Conservation (phyloP, 345 rosid genomes). For the Balakata baccata region DNA sequence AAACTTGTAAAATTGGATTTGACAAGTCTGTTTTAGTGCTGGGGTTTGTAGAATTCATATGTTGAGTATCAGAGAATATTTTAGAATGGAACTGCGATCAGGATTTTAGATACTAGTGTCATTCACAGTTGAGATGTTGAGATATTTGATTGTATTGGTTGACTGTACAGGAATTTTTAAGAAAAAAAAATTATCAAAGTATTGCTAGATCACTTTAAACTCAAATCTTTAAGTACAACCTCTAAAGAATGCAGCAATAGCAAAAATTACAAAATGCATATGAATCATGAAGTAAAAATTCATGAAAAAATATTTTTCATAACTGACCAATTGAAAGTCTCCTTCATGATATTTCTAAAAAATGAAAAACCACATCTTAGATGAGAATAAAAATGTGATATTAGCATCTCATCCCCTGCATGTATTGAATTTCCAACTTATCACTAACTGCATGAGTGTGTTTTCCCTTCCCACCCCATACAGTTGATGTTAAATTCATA, state of each 20-base stretch:
- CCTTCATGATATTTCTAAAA: background rate
- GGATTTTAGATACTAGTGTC: background rate
- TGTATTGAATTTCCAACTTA: no score
- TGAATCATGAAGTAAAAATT: background rate
- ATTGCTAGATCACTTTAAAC: background rate
- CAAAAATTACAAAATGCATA: background rate
- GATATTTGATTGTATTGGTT: background rate
- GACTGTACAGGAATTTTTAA: background rate
- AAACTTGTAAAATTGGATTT: background rate
- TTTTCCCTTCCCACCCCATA: background rate
- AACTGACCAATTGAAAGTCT: background rate
- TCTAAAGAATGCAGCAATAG: background rate
- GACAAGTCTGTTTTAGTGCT: background rate
- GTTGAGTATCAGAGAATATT: background rate
- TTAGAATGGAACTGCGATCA: background rate
- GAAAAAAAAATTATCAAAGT: background rate
- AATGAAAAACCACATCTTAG: background rate
- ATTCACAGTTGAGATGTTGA: background rate
- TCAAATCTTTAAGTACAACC: background rate
- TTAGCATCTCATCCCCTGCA: background rate
- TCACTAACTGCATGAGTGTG: no score
- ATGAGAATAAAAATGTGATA: background rate
- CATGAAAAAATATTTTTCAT: background rate
- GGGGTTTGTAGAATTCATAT: background rate
- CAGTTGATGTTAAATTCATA: background rate